Evolutionary conservation across 1,284 basidiomycete species (phyloP).

Genomic region (Ceratobasidium sp.): DNA sequence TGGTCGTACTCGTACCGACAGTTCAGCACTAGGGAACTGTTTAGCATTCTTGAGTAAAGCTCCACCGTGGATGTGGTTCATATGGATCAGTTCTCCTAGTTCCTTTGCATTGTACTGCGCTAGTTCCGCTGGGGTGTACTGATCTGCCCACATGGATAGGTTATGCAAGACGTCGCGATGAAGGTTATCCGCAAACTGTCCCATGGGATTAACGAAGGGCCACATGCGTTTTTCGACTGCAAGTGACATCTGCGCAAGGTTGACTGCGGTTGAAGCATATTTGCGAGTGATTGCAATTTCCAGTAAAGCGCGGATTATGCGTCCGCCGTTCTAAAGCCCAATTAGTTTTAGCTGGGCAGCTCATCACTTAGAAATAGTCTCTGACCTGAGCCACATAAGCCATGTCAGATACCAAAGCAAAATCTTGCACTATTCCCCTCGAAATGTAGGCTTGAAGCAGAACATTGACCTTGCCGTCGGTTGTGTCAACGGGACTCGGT

Average conservation of each 20-base stretch:
- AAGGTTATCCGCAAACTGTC: slow-evolving; percentile 76
- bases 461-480: slow-evolving; percentile 94
- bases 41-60: slow-evolving; percentile 85
- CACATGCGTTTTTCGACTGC: slow-evolving; percentile 93
- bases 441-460: slow-evolving; percentile 94
- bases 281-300: slow-evolving; percentile 94
- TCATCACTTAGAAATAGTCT: neutral
- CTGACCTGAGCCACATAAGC: slow-evolving; percentile 86
- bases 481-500: slow-evolving; percentile 65
- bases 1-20: slow-evolving; percentile 81
- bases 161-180: slow-evolving; percentile 86
- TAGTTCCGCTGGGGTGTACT: slow-evolving; percentile 83
- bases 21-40: slow-evolving; percentile 84
- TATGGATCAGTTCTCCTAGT: slow-evolving; percentile 86
- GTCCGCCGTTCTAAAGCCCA: slow-evolving; percentile 80
- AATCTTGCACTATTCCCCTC: slow-evolving; percentile 85
- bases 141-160: slow-evolving; percentile 86
- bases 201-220: slow-evolving; percentile 95
- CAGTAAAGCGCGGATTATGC: slow-evolving; percentile 92
- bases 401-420: slow-evolving; percentile 95
- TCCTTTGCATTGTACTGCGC: slow-evolving; percentile 78
- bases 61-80: slow-evolving; percentile 88
- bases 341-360: slow-evolving; percentile 17
- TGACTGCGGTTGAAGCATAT: slow-evolving; percentile 86
- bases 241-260: slow-evolving; percentile 93